A percentile compares a stretch with the other conserved stretches of the same genome.
phyloP scores from a whole-genome alignment of 768 basidiomycete genomes.

The Suillus discolor region DNA sequence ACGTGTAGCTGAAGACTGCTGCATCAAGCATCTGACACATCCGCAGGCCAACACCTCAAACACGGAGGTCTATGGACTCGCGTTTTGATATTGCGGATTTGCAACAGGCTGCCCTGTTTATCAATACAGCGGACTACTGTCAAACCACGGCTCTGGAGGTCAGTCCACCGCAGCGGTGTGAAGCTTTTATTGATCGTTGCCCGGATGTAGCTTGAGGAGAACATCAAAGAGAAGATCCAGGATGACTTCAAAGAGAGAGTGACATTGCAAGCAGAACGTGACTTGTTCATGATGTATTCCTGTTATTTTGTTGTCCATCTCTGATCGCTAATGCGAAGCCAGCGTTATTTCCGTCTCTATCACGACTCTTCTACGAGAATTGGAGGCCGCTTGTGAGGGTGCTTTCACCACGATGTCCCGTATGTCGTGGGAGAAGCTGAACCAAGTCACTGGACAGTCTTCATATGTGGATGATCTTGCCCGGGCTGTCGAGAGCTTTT shows the following conservation, averaged over 20 bases:
- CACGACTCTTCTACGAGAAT: slow-evolving; percentile 74
- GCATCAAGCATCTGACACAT: slow-evolving; percentile 1
- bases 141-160: slow-evolving; percentile 90
- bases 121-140: slow-evolving; percentile 99
- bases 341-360: slow-evolving; percentile 89
- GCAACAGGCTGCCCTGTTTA: slow-evolving; percentile 81
- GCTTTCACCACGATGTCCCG: slow-evolving; percentile 77
- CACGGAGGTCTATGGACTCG: slow-evolving; percentile 76
- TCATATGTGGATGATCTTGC: slow-evolving; percentile 79
- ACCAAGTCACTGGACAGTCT: slow-evolving; percentile 87
- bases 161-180: slow-evolving; percentile 15
- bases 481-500: slow-evolving; percentile 71
- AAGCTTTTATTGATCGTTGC: slow-evolving; percentile 4
- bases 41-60: slow-evolving; percentile 41
- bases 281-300: slow-evolving; percentile 83
- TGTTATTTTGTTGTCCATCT: background rate
- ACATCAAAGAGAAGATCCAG: slow-evolving; percentile 80
- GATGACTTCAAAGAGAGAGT: slow-evolving; percentile 78
- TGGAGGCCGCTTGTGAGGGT: slow-evolving; percentile 83
- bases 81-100: slow-evolving; percentile 77
- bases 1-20: background rate
- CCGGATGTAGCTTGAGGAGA: slow-evolving; percentile 79
- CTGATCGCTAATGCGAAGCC: slow-evolving; percentile 4
- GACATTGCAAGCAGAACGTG: slow-evolving; percentile 82
- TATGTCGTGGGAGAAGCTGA: slow-evolving; percentile 75